Evolutionary conservation across 2,329 filamentous ascomycete species (phyloP).

Genomic region (Arthrobotrys iridis): DNA sequence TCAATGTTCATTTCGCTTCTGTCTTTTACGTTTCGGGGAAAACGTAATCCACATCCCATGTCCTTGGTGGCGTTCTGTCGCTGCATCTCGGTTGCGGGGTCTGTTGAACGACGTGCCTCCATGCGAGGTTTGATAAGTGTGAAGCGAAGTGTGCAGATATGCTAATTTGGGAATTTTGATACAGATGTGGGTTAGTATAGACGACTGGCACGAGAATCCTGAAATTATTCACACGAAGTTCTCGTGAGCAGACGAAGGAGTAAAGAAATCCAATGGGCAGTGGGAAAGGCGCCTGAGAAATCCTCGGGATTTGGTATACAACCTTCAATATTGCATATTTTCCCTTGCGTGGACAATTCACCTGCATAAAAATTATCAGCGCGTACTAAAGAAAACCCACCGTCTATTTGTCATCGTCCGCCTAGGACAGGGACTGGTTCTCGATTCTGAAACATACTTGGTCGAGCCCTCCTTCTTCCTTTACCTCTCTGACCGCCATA

Average conservation of each 20-base stretch:
- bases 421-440: background rate
- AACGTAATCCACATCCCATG: constrained; percentile 33
- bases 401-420: constrained; percentile 19
- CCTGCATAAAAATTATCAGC: constrained; percentile 2
- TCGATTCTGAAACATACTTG: constrained; percentile 5
- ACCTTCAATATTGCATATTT: background rate
- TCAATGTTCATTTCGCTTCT: background rate
- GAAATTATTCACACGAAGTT: constrained; percentile 99
- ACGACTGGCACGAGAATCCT: constrained; percentile 99
- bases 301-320: background rate
- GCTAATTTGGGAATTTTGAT: constrained; percentile 51
- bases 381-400: background rate
- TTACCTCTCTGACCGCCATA: background rate
- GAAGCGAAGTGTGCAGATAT: constrained; percentile 32
- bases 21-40: background rate
- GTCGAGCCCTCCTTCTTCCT: background rate
- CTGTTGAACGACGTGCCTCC: background rate
- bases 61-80: constrained; percentile 41
- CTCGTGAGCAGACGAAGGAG: constrained; percentile 70
- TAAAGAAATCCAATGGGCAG: background rate
- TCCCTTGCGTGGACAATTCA: background rate
- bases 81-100: constrained; percentile 46
- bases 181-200: constrained; percentile 99
- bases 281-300: background rate
- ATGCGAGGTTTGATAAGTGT: constrained; percentile 28